phyloP scores from a whole-genome alignment of 208 protist species.

The Naegleria fowleri region DNA sequence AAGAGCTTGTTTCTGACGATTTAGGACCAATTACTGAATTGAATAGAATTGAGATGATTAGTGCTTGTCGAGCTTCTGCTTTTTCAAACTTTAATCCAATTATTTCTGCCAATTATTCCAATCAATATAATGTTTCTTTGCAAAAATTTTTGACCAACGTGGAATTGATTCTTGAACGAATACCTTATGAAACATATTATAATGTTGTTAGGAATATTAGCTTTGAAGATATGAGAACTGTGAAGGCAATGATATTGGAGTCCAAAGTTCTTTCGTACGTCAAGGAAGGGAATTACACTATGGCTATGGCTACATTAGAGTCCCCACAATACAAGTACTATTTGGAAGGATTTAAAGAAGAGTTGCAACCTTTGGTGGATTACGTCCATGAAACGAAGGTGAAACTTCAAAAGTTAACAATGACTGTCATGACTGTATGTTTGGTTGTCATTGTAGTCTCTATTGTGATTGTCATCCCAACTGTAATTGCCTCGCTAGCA shows the following conservation, averaged over 20 bases:
- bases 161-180: not conserved
- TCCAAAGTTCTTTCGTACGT: not conserved
- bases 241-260: not conserved
- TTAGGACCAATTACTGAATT: not conserved
- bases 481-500: not conserved
- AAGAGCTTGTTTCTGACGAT: not conserved
- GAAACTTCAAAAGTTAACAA: not conserved
- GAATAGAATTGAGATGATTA: not conserved
- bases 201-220: not conserved
- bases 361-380: not conserved
- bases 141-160: not conserved
- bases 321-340: not conserved
- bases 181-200: not conserved
- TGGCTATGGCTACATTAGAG: not conserved
- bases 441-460: not conserved
- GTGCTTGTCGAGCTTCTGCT: not conserved
- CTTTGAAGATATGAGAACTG: not conserved
- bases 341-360: not conserved
- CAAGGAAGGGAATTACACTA: not conserved
- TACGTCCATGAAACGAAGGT: not conserved
- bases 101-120: not conserved
- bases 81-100: not conserved
- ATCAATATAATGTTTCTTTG: not conserved
- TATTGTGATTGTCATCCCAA: not conserved
- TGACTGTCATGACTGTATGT: not conserved